phyloP scores from a whole-genome alignment of 1,284 basidiomycete genomes.

The Sphaerobolus stellatus region DNA sequence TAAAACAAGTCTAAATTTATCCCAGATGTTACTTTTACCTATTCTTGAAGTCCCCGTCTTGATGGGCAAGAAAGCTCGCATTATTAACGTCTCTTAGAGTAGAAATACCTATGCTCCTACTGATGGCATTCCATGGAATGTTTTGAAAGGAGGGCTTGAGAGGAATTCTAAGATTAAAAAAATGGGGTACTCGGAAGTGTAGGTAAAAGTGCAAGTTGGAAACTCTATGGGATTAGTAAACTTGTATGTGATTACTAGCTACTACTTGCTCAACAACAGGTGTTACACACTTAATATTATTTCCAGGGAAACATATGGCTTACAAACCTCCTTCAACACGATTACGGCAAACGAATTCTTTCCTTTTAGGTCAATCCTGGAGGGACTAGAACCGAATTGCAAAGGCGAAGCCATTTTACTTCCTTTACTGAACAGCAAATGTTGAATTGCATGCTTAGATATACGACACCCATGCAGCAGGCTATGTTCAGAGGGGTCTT shows the following conservation, averaged over 20 bases:
- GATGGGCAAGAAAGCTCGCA: not conserved
- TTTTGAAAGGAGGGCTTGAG: not conserved
- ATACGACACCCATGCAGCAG: no score
- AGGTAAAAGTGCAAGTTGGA: not conserved
- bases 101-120: not conserved
- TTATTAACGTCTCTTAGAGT: not conserved
- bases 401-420: no score
- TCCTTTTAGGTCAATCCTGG: not conserved
- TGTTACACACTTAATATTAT: no score
- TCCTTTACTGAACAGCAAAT: no score
- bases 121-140: not conserved
- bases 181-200: not conserved
- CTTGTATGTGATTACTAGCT: not conserved
- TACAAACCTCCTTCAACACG: not conserved
- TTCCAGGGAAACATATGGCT: not conserved
- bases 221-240: not conserved
- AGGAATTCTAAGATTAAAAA: not conserved
- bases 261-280: no score
- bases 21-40: not conserved
- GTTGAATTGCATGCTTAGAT: no score
- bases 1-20: not conserved
- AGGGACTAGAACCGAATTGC: not conserved
- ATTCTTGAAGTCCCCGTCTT: not conserved
- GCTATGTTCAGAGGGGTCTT: no score
- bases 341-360: not conserved